Evolutionary conservation across 192 early-diverging fungal species (phyloP).

Genomic region (Spizellomyces sp.): DNA sequence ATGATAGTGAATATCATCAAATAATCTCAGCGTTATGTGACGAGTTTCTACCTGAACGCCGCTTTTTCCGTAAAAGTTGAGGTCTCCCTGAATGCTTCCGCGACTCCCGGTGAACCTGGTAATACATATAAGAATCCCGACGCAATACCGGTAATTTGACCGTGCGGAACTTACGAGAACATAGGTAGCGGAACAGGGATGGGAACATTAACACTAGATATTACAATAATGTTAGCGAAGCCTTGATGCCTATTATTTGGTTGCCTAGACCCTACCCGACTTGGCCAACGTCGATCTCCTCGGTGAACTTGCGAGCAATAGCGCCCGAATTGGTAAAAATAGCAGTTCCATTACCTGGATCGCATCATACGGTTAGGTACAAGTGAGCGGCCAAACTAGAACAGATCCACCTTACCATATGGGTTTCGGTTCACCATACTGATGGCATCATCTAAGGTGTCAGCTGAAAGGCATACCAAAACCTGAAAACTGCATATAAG

Average conservation of each 20-base stretch:
- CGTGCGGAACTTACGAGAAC: conserved; percentile 60
- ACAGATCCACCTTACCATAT: conserved; percentile 56
- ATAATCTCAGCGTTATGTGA: too few species aligned
- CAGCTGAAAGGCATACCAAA: conserved; percentile 77
- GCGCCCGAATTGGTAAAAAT: conserved; percentile 90
- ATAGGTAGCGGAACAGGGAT: conserved; percentile 97
- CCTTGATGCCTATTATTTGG: neutral
- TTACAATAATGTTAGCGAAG: neutral
- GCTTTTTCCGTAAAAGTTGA: conserved; percentile 83
- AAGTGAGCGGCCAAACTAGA: too few species aligned
- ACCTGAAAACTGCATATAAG: conserved; percentile 36
- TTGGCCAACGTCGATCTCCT: conserved; percentile 91
- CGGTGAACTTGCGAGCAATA: conserved; percentile 82
- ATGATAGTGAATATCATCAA: too few species aligned
- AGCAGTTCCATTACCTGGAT: conserved; percentile 46
- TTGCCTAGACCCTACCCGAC: conserved; percentile 51
- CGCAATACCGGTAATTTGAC: too few species aligned
- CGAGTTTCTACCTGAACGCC: conserved; percentile 34
- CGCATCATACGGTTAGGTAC: too few species aligned
- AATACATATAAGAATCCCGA: too few species aligned
- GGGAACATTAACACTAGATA: conserved; percentile 67
- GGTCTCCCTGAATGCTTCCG: conserved; percentile 89
- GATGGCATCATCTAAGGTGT: conserved; percentile 89
- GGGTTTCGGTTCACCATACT: conserved; percentile 86
- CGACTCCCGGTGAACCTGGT: conserved; percentile 79